Evolutionary conservation across 768 basidiomycete genomes (phyloP), one percentile per base, ranked within the genome.

Genomic region (Leccinum barrowsii): DNA sequence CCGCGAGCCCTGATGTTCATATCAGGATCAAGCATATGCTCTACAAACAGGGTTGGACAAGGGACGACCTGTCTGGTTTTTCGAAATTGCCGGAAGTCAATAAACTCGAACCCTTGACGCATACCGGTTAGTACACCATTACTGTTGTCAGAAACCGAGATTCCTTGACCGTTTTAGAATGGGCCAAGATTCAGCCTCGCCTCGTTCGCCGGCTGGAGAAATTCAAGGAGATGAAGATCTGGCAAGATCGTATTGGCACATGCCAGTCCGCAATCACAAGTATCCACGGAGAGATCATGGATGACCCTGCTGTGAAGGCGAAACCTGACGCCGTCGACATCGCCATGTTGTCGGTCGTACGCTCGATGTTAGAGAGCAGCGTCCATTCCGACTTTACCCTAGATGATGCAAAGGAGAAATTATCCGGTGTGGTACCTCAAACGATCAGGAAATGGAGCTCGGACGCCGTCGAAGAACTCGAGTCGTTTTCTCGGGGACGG

Each of bases 361-460:
- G 26, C 2, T 47, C 47, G 21, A 4, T 54, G 5, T 4, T 56
- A n/a, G 60, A 58, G 24, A 34, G 24, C 13, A 34, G n/a, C n/a
- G 10, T 40, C 10, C 7, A 49, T 42, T 34, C 47, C 2, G 7
- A 35, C 5, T 15, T 28, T 8, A 19, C 6, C n/a, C 0, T n/a
- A 12, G 42, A 49, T 17, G 30, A 30, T n/a, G n/a, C 61, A 19
- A 26, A 34, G 26, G 26, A 6, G 7, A 56, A 35, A n/a, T 12
- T 63, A 5, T 3, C 5, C 24, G 46, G 22, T 3, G 5, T 56
- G 7, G 24, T 59, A 4, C 55, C 26, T 12, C 46, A 13, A 34
- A 37, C 34, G 6, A 44, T 57, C 19, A 51, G 6, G 35, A 52
- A 28, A 40, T 59, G 64, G 64, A 58, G 64, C 32, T 54, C 52